phyloP scores from a whole-genome alignment of 129 eudicot genomes.

The Rutidosis leptorrhynchoides region DNA sequence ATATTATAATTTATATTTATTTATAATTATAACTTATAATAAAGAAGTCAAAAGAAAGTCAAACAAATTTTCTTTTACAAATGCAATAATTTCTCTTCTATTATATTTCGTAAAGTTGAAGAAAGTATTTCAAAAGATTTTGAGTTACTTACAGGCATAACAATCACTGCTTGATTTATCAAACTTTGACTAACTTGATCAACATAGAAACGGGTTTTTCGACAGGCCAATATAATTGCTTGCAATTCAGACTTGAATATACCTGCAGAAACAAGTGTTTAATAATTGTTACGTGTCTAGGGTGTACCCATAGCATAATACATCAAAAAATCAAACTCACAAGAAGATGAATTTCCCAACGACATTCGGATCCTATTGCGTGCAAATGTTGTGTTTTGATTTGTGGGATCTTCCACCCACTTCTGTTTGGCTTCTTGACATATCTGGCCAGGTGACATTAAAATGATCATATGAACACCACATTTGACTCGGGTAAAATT shows the following conservation, averaged over 20 bases:
- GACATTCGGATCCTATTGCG: slow-evolving; percentile 84
- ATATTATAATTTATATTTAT: no score
- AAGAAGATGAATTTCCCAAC: slow-evolving; percentile 38
- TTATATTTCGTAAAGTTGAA: background rate
- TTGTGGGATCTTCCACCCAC: slow-evolving; percentile 99
- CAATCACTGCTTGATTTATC: slow-evolving; percentile 54
- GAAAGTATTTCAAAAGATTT: slow-evolving; percentile 2
- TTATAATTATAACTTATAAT: no score
- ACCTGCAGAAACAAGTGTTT: slow-evolving; percentile 39
- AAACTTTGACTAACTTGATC: slow-evolving; percentile 50
- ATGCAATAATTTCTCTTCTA: background rate
- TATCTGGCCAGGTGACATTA: slow-evolving; percentile 43
- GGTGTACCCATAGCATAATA: background rate
- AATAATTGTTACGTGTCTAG: background rate
- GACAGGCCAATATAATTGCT: slow-evolving; percentile 55
- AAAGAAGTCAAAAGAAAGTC: background rate
- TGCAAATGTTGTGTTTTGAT: slow-evolving; percentile 58
- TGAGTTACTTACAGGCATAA: slow-evolving; percentile 64
- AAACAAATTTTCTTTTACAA: background rate
- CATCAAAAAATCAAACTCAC: slow-evolving; percentile 39
- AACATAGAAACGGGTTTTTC: slow-evolving; percentile 66
- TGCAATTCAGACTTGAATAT: slow-evolving; percentile 62
- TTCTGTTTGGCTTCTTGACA: slow-evolving; percentile 56
- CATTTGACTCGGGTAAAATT: background rate
- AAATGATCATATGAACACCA: slow-evolving; percentile 11